A percentile compares a stretch with the other conserved stretches of the same genome.
Conservation (phyloP, 257 asterid genomes). For the Capsicum rhomboideum region DNA sequence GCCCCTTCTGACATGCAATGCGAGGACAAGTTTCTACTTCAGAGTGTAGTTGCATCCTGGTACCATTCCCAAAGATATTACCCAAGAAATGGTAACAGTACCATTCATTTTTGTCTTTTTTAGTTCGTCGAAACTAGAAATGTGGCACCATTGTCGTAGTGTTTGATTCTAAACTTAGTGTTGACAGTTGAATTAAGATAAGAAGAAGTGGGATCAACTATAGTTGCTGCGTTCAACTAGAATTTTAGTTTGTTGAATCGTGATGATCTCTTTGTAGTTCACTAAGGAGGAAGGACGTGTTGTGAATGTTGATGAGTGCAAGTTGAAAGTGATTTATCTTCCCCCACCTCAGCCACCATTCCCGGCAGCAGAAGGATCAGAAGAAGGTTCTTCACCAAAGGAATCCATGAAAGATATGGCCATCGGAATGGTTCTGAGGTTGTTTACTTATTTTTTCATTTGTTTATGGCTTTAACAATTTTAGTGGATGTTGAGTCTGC, state of each 20-base stretch:
- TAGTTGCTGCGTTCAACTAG: not conserved
- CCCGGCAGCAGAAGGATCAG: constrained; percentile 65
- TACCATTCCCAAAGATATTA: constrained; percentile 37
- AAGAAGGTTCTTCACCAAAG: constrained; percentile 52
- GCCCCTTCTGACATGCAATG: not conserved
- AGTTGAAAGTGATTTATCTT: constrained; percentile 59
- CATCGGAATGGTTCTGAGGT: not conserved
- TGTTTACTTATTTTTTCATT: not conserved
- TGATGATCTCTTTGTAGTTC: constrained; percentile 33
- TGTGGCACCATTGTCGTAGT: not conserved
- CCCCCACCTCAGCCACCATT: constrained; percentile 64
- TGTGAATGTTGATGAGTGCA: constrained; percentile 73
- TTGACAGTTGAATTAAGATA: not conserved
- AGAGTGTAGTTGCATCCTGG: constrained; percentile 14
- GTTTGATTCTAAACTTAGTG: not conserved
- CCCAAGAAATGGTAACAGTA: constrained; percentile 57
- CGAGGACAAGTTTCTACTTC: not conserved
- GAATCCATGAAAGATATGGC: constrained; percentile 18
- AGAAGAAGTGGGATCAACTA: not conserved
- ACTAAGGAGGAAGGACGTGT: constrained; percentile 47
- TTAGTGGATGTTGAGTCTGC: not conserved
- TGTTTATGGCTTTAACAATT: not conserved
- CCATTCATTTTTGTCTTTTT: not conserved
- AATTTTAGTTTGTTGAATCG: not conserved
- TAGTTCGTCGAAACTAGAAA: not conserved